Evolutionary conservation across 2,329 filamentous ascomycete genomes (phyloP), one percentile per base, ranked within the genome.

Genomic region (Scortechinia acanthostroma): DNA sequence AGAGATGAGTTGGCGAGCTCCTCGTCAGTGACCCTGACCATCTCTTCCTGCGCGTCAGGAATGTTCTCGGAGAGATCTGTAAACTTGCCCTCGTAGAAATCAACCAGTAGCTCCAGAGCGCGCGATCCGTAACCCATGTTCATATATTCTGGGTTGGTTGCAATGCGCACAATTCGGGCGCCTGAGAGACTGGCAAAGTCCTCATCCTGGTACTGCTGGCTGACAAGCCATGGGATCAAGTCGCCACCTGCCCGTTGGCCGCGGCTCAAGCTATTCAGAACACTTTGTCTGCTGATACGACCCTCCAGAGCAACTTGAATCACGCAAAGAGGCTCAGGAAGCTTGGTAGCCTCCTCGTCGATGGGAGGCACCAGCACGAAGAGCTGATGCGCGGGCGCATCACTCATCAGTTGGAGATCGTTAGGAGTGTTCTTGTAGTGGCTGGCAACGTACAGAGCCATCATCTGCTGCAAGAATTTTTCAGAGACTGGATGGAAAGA

Each of bases 391-490:
- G 93, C 91, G 1, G 93, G 93, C 1, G 93, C 93, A 64, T 98
- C 93, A 49, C 89, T 95, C 89, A 98, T 95, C 47, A 98, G 77
- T 62, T 97, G 93, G n/a, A 98, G 75, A 57, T 98, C 93, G 56
- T 98, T 95, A 0, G 93, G 93, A 0, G 91, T 89, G 66, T 98
- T 98, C 66, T 97, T 97, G 73, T 98, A 96, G 64, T 95, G 35
- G 54, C 89, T 95, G 21, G 93, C 90, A 21, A 98, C 94, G 55
- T 97, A 98, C 2, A 98, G 77, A 1, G 91, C 90, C 66, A 98
- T 91, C 89, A 98, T 96, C 56, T 95, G 90, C 61, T 98, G 93
- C 46, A 98, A 69, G 67, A 98, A 97, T 58, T 91, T 93, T 62
- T 98, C 93, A 2, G 93, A 94, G 17, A 97, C 89, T 2, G 91